Conservation (phyloP, 108 stramenopile genomes). For the Nannochloropsis salina region DNA sequence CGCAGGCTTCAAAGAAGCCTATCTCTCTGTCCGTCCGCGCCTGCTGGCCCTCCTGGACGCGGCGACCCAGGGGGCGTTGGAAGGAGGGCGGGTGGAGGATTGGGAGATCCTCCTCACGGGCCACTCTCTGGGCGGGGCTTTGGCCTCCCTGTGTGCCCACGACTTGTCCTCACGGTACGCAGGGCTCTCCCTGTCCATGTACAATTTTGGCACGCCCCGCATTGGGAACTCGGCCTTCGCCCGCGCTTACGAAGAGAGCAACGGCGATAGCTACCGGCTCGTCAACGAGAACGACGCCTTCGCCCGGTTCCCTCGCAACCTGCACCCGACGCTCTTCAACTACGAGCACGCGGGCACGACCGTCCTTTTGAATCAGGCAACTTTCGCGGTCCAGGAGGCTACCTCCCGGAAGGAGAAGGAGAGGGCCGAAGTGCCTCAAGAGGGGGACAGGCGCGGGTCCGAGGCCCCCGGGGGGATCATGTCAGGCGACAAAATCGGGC, state of each 20-base stretch:
- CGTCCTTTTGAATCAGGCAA: background rate
- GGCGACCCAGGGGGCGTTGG: background rate
- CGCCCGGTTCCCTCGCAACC: background rate
- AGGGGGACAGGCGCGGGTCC: background rate
- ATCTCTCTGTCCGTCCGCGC: background rate
- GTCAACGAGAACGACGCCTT: conserved; percentile 12
- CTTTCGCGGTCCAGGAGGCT: background rate
- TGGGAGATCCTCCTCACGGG: conserved; percentile 4
- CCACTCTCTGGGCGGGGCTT: conserved; percentile 21
- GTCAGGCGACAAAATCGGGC: background rate
- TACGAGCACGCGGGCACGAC: background rate
- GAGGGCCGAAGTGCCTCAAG: background rate
- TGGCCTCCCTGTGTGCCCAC: conserved; percentile 7
- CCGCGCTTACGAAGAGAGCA: background rate
- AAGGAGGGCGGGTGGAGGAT: background rate
- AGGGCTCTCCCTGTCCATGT: conserved; percentile 1
- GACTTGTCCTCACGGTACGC: background rate
- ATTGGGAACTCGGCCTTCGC: conserved; percentile 18
- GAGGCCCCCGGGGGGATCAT: background rate
- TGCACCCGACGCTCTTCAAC: background rate
- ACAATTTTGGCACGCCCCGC: conserved; percentile 7
- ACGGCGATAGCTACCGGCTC: background rate
- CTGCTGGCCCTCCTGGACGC: background rate
- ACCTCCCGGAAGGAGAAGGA: background rate
- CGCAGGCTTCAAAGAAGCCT: background rate